Conservation (phyloP, 257 asterid genomes). For the Henckelia pumila region DNA sequence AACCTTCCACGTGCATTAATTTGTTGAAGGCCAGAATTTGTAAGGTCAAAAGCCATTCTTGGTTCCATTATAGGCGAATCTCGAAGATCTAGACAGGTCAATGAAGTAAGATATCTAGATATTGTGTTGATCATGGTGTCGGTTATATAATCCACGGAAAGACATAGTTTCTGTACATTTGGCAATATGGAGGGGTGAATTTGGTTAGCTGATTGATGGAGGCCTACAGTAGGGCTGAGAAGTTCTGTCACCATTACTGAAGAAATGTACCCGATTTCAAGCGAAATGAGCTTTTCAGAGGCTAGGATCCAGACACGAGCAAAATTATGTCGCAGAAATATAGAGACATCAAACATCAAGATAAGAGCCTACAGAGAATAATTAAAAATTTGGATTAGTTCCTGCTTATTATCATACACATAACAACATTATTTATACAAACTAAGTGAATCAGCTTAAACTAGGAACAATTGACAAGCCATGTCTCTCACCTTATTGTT, state of each 20-base stretch:
- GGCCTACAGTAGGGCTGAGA: conserved; percentile 62
- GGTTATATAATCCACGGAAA: conserved; percentile 87
- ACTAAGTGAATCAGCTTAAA: not conserved
- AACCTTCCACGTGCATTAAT: conserved; percentile 77
- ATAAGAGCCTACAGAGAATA: conserved; percentile 65
- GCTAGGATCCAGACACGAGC: conserved; percentile 81
- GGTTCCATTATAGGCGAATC: conserved; percentile 94
- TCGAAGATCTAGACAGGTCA: conserved; percentile 87
- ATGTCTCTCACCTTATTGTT: not conserved
- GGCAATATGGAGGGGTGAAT: conserved; percentile 54
- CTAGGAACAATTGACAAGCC: not conserved
- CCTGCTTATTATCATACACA: conserved; percentile 8
- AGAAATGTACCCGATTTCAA: conserved; percentile 84
- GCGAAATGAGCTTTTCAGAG: conserved; percentile 62
- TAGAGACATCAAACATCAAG: conserved; percentile 87
- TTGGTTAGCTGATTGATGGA: conserved; percentile 41
- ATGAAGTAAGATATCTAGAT: conserved; percentile 48
- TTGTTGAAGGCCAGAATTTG: conserved; percentile 88
- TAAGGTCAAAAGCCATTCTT: conserved; percentile 75
- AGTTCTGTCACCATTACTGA: conserved; percentile 80
- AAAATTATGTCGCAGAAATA: conserved; percentile 68
- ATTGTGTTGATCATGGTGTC: conserved; percentile 80
- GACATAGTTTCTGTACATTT: conserved; percentile 64
- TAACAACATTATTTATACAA: not conserved
- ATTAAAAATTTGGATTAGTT: conserved; percentile 22